Percentiles rank a stretch among this genome's conserved stretches.
These are phyloP conservation scores for Vitis labrusca DNA, from an alignment of 164 flowering plant species.

Conservation along the genomic window DNA sequence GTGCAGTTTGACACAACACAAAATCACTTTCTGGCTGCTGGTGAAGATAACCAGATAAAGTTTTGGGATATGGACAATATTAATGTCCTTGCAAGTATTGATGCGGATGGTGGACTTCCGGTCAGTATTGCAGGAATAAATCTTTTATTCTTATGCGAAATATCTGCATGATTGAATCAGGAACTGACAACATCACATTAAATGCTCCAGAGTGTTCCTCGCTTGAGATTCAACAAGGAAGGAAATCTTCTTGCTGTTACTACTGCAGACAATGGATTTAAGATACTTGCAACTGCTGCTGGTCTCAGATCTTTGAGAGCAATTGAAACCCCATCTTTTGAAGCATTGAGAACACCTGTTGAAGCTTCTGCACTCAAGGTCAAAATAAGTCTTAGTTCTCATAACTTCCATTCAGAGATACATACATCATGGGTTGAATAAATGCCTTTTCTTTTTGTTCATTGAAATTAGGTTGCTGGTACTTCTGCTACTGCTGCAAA, in stretches of 20 bases:
- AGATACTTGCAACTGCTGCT: constrained; percentile 75
- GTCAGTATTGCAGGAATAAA: constrained; percentile 37
- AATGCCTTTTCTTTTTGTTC: constrained; percentile 7
- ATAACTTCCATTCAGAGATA: neutral
- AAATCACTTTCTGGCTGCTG: constrained; percentile 86
- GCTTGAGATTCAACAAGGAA: constrained; percentile 88
- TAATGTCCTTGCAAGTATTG: constrained; percentile 56
- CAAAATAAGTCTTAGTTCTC: neutral
- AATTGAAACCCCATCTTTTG: constrained; percentile 56
- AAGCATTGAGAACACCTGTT: constrained; percentile 52
- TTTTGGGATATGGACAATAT: constrained; percentile 91
- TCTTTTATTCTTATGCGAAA: neutral
- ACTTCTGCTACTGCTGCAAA: constrained; percentile 46
- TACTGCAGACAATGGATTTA: constrained; percentile 80
- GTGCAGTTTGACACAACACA: constrained; percentile 89
- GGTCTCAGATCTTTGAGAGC: constrained; percentile 61
- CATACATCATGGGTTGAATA: neutral
- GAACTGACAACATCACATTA: constrained; percentile 4
- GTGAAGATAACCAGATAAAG: constrained; percentile 87
- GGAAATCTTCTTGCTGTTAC: constrained; percentile 86
- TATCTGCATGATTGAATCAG: neutral
- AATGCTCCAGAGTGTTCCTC: constrained; percentile 68
- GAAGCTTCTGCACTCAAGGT: constrained; percentile 68
- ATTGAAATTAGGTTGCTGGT: constrained; percentile 46
- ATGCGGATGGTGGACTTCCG: constrained; percentile 91